phyloP scores from a whole-genome alignment of 2,329 filamentous ascomycete species.

The Teratosphaeria epicoccoides region DNA sequence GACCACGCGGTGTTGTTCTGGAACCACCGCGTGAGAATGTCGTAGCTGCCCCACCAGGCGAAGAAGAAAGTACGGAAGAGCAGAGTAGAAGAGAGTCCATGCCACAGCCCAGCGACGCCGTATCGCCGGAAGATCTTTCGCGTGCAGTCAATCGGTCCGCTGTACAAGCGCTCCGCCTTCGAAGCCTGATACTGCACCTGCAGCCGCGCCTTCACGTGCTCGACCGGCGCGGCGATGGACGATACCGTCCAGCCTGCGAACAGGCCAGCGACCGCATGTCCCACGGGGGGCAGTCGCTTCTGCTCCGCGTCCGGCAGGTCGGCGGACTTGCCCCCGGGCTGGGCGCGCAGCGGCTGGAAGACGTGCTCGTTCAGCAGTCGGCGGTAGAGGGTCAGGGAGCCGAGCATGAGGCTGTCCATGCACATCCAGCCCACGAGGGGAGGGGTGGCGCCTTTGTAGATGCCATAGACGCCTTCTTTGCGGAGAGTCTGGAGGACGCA shows the following conservation, averaged over 20 bases:
- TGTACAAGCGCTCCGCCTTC: slow-evolving; percentile 69
- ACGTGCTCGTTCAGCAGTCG: slow-evolving; percentile 70
- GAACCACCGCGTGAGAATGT: slow-evolving; percentile 63
- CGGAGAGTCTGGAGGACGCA: slow-evolving; percentile 75
- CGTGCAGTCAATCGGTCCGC: slow-evolving; percentile 75
- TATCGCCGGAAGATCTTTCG: slow-evolving; percentile 55
- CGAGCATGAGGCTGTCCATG: slow-evolving; percentile 91
- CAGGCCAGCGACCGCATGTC: slow-evolving; percentile 79
- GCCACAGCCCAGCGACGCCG: slow-evolving; percentile 72
- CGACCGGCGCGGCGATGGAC: slow-evolving; percentile 85
- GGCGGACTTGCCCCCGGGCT: slow-evolving; percentile 10
- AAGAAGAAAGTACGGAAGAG: slow-evolving; percentile 92
- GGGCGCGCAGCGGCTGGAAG: slow-evolving; percentile 46
- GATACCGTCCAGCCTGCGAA: slow-evolving; percentile 82
- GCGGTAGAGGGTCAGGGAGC: slow-evolving; percentile 82
- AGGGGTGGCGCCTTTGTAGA: slow-evolving; percentile 79
- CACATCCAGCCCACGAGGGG: slow-evolving; percentile 97
- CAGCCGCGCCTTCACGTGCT: slow-evolving; percentile 87
- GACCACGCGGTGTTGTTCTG: slow-evolving; percentile 57
- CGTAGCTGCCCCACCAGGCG: slow-evolving; percentile 97
- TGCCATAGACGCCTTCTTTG: slow-evolving; percentile 70
- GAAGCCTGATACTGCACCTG: slow-evolving; percentile 85
- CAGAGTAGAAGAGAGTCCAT: slow-evolving; percentile 73
- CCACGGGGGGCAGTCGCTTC: slow-evolving; percentile 57
- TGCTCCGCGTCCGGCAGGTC: slow-evolving; percentile 23